Evolutionary conservation across 2,329 filamentous ascomycete genomes (phyloP), one percentile per base, ranked within the genome.

Genomic region (Xylariaceae sp.): DNA sequence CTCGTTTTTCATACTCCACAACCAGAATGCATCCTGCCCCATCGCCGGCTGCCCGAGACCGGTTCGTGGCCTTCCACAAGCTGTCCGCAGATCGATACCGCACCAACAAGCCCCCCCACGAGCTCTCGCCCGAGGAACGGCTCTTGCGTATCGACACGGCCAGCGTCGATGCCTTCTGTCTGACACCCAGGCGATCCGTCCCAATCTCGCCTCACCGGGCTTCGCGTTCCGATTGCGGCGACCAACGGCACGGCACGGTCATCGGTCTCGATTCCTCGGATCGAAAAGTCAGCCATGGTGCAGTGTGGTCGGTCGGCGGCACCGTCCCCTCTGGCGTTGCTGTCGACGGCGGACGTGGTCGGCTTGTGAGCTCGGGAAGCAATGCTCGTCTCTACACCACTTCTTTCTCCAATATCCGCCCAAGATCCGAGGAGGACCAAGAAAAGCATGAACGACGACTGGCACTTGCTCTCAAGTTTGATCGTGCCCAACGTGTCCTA

Each of bases 231-330:
- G 62, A 65, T 22, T 55, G 57, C n/a, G 37, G 41, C 29, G 57
- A 57, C 16, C 56, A 48, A 22, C 55, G 56, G 45, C 23, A 54
- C 43, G 39, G 59, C 55, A 64, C 62, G 17, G 58, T 64, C 39
- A 34, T 66, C 27, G 54, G 44, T 0, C 35, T 61, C 40, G 57
- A 59, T 7, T 60, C 54, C 22, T 53, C 65, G 22, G 62, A 64
- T 29, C 63, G 75, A 45, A 73, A 83, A 60, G 70, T 80, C 49
- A 91, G 86, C 62, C 68, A 74, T 50, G 85, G 86, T 3, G 77
- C 83, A 8, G 75, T 92, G 16, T 95, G 88, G 88, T 79, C 82
- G 16, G 82, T 93, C 10, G 86, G 88, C 21, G 85, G 86, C n/a
- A 61, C 79, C 8, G 77, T 79, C 40, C 77, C 80, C 12, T 32